These are phyloP conservation scores for Euphrasia confusa DNA, from an alignment of 257 asterid genomes.

Conservation along the genomic window DNA sequence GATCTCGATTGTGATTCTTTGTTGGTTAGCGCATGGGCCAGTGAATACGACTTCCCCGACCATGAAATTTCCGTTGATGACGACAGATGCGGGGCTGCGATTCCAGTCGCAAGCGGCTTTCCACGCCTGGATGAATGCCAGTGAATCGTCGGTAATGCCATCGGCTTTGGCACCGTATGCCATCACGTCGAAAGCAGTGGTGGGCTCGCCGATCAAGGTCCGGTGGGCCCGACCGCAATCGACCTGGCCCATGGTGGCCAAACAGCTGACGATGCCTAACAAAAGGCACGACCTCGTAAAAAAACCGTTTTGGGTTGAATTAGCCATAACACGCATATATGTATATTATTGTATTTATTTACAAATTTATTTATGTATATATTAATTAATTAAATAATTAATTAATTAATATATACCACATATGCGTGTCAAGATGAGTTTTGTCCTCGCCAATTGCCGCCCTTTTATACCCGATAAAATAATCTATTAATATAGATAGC, in stretches of 20 bases:
- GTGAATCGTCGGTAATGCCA: constrained; percentile 34
- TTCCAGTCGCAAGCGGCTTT: constrained; percentile 43
- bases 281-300: not conserved
- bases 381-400: too few relatives aligned
- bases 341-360: too few relatives aligned
- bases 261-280: constrained; percentile 22
- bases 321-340: not conserved
- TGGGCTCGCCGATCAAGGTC: constrained; percentile 27
- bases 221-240: constrained; percentile 27
- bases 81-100: constrained; percentile 29
- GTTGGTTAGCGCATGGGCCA: constrained; percentile 48
- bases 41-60: constrained; percentile 43
- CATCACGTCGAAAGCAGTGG: constrained; percentile 40
- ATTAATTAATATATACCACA: too few relatives aligned
- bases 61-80: constrained; percentile 34
- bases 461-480: not conserved
- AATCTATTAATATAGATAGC: not conserved
- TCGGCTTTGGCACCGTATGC: constrained; percentile 45
- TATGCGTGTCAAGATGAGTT: not conserved
- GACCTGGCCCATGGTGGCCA: constrained; percentile 21
- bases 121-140: constrained; percentile 54
- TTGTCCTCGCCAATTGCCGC: not conserved
- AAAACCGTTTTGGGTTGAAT: not conserved
- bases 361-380: not conserved
- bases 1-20: constrained; percentile 42